A percentile compares a stretch with the other conserved stretches of the same genome.
phyloP scores from a whole-genome alignment of 495 filamentous ascomycete genomes.

The Hypoxylon intermedium region DNA sequence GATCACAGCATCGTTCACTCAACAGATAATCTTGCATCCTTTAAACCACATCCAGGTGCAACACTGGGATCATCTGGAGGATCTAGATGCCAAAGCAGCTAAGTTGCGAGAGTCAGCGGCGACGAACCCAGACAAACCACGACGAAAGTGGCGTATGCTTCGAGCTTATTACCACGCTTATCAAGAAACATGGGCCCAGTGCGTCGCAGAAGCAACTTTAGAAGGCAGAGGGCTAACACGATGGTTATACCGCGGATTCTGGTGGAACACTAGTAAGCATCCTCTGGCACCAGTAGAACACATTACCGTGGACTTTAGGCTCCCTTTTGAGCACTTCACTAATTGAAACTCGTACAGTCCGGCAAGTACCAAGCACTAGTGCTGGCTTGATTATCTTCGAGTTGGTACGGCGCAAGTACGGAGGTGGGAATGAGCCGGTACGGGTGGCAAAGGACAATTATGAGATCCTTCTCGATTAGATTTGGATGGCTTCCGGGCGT shows the following conservation, averaged over 20 bases:
- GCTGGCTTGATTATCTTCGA: constrained; percentile 92
- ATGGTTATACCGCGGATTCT: constrained; percentile 82
- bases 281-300: neutral
- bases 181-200: constrained; percentile 74
- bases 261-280: constrained; percentile 63
- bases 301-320: neutral
- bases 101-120: constrained; percentile 47
- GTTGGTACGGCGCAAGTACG: constrained; percentile 80
- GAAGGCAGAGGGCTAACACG: constrained; percentile 66
- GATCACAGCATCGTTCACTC: constrained; percentile 73
- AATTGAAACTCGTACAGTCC: constrained; percentile 46
- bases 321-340: neutral
- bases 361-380: constrained; percentile 87
- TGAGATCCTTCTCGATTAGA: constrained; percentile 69
- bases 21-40: constrained; percentile 82
- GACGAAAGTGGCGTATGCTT: constrained; percentile 60
- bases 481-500: neutral
- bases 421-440: constrained; percentile 68
- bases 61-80: constrained; percentile 80
- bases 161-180: constrained; percentile 77
- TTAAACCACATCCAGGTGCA: constrained; percentile 75
- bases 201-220: constrained; percentile 64
- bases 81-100: constrained; percentile 68
- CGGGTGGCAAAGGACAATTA: constrained; percentile 67
- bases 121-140: constrained; percentile 37